These are phyloP conservation scores for Nicotiana tomentosiformis DNA, from an alignment of 257 asterid genomes.

Conservation along the genomic window DNA sequence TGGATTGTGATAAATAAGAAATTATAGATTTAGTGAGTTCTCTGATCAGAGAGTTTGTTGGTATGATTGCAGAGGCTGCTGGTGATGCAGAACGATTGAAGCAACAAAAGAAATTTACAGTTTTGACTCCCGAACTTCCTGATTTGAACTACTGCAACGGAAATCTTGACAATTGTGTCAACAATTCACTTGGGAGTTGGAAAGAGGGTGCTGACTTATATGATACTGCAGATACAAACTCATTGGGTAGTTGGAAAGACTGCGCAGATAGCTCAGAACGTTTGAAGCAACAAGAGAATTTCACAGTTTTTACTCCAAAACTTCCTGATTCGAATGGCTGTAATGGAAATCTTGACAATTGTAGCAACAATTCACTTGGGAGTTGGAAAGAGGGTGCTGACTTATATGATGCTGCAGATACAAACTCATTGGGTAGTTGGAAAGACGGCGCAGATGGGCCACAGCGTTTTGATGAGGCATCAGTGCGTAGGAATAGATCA, in stretches of 20 bases:
- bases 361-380: constrained; percentile 36
- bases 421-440: constrained; percentile 64
- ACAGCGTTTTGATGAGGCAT: constrained; percentile 24
- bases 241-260: constrained; percentile 68
- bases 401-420: constrained; percentile 39
- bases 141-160: constrained; percentile 17
- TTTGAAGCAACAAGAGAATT: constrained; percentile 16
- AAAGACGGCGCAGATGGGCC: constrained; percentile 44
- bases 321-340: constrained; percentile 19
- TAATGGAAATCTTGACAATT: constrained; percentile 22
- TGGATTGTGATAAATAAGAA: background rate
- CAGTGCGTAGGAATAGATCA: background rate
- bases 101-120: constrained; percentile 20
- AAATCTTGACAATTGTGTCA: constrained; percentile 30
- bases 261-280: constrained; percentile 22
- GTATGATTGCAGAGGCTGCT: constrained; percentile 16
- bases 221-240: constrained; percentile 49
- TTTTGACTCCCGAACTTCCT: constrained; percentile 20
- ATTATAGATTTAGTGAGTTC: background rate
- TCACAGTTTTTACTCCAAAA: constrained; percentile 25
- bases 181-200: constrained; percentile 38
- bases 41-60: background rate
- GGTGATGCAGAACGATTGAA: constrained; percentile 14
- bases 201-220: constrained; percentile 30
- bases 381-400: constrained; percentile 35